Evolutionary conservation across 2,329 filamentous ascomycete species (phyloP).

Genomic region (Phaeosphaeriaceae sp.): DNA sequence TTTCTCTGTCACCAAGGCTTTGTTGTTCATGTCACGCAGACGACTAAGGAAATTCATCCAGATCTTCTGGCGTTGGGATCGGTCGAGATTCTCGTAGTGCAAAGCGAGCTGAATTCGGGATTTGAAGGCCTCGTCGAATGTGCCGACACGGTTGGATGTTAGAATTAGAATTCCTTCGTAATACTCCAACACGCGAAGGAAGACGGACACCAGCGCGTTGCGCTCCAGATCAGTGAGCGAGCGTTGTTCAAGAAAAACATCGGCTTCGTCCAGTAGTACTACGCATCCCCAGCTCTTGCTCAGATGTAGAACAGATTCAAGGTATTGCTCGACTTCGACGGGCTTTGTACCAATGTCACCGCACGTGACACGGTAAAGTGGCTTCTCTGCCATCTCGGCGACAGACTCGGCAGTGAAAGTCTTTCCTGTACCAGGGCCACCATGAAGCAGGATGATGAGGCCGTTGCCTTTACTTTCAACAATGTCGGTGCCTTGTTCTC

Average conservation of each 20-base stretch:
- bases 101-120: slow-evolving; percentile 50
- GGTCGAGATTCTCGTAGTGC: slow-evolving; percentile 54
- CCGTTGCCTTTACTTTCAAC: slow-evolving; percentile 49
- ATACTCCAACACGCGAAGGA: slow-evolving; percentile 51
- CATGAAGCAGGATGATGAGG: slow-evolving; percentile 18
- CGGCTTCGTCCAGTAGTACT: slow-evolving; percentile 41
- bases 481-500: slow-evolving; percentile 40
- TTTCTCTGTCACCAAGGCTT: background rate
- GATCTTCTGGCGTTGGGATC: slow-evolving; percentile 50
- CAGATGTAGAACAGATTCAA: slow-evolving; percentile 3
- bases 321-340: slow-evolving; percentile 8
- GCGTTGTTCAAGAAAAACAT: slow-evolving; percentile 63
- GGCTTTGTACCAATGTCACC: slow-evolving; percentile 7
- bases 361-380: slow-evolving; percentile 29
- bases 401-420: slow-evolving; percentile 18
- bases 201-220: slow-evolving; percentile 27
- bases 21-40: background rate
- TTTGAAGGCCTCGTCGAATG: slow-evolving; percentile 51
- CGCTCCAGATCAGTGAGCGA: slow-evolving; percentile 15
- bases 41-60: slow-evolving; percentile 39
- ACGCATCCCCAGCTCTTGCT: slow-evolving; percentile 57
- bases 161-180: slow-evolving; percentile 54
- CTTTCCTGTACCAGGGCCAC: slow-evolving; percentile 19
- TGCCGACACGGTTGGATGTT: slow-evolving; percentile 52
- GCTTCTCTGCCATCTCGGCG: slow-evolving; percentile 13